Evolutionary conservation across 805 yeast species (phyloP), one percentile per base, ranked within the genome.

Genomic region (Torulaspora quercuum): DNA sequence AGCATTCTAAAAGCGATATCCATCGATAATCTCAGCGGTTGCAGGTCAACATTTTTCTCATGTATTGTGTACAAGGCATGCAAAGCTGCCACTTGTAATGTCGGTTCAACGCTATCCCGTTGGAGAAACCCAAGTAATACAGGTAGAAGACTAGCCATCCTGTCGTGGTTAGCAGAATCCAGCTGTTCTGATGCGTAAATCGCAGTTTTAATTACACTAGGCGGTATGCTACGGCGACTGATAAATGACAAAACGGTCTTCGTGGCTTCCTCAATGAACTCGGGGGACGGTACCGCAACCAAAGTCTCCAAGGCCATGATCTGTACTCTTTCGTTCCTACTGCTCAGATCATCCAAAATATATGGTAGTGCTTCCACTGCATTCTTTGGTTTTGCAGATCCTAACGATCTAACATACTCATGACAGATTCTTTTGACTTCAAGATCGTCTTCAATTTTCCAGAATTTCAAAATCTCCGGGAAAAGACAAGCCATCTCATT

Each of bases 401-500:
- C 80, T 59, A 81, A 82, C 7, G 77, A 71, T 16, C 72, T 65
- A 13, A 88, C 57, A 50, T 70, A 88, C 29, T 82, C 75, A 51
- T 77, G 79, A 45, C 89, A 80, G 65, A 86, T 69, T 44, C 82
- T 73, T 53, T 84, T 76, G 35, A 81, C 67, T 46, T 84, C 94
- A 19, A 78, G 41, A 60, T 86, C 95, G 47, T 72, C 72, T 58
- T 71, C 67, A 39, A 68, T 61, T 29, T 68, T 66, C 52, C 82
- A 64, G n/a, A 80, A 61, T 22, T 58, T 53, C 5, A 76, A 41
- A 5, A 86, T 72, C 34, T 85, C 94, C 1, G 80, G 78, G 52
- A 80, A 74, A 37, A 90, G 56, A 12, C 64, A 57, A 7, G 77
- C 68, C 75, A 88, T 76, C 53, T 90, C 96, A 38, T 72, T 72